Percentiles rank a stretch among this genome's conserved stretches.
Evolutionary conservation across 208 protist species (phyloP).

Genomic region (Trypanosoma congolense): DNA sequence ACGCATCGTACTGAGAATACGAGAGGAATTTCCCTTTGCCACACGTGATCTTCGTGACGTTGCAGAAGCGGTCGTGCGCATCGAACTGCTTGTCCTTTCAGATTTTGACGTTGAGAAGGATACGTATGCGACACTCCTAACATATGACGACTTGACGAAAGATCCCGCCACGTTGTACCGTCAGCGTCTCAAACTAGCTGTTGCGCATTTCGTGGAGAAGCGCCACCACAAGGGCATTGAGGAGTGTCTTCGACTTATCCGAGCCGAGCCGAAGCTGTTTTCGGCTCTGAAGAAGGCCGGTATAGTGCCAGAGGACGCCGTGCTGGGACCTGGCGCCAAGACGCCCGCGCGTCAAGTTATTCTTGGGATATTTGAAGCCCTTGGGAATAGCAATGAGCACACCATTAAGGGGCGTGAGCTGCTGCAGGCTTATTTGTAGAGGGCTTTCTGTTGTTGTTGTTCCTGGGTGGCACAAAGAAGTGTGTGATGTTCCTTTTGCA

Average conservation of each 20-base stretch:
- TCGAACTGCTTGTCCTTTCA: conserved; percentile 67
- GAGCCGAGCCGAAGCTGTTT: conserved; percentile 70
- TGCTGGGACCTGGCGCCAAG: conserved; percentile 34
- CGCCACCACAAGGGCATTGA: conserved; percentile 55
- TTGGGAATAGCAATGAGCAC: conserved; percentile 62
- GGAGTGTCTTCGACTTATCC: conserved; percentile 70
- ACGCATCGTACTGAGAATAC: conserved; percentile 34
- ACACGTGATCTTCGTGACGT: conserved; percentile 65
- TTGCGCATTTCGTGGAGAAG: conserved; percentile 73
- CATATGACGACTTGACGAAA: conserved; percentile 58
- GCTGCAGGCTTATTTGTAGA: conserved; percentile 70
- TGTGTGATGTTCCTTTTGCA: too few species aligned
- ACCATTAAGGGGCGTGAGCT: conserved; percentile 58
- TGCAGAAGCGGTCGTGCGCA: conserved; percentile 70
- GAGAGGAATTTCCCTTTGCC: conserved; percentile 68
- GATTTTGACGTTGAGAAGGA: conserved; percentile 74
- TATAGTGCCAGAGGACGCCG: conserved; percentile 43
- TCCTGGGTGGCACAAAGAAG: too few species aligned
- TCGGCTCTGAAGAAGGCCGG: conserved; percentile 58
- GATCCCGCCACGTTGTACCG: conserved; percentile 68
- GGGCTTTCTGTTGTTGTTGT: too few species aligned
- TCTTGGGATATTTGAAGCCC: conserved; percentile 61
- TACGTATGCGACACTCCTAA: conserved; percentile 70
- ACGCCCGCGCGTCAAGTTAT: conserved; percentile 72
- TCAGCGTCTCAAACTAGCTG: conserved; percentile 62